phyloP scores from a whole-genome alignment of 2,329 filamentous ascomycete genomes.

The Talaromyces islandicus region DNA sequence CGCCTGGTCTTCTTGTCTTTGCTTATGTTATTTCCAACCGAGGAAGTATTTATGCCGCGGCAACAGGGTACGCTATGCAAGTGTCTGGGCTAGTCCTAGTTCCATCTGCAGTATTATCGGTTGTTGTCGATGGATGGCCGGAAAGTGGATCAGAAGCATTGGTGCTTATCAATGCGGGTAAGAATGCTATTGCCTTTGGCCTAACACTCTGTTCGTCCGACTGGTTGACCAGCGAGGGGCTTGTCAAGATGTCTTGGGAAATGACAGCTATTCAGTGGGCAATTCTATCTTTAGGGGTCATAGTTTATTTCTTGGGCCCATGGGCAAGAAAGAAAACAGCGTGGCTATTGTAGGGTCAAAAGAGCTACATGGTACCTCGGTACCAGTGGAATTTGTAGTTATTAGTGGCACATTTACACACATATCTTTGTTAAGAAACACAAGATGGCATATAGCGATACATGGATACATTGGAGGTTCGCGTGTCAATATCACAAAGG shows the following conservation, averaged over 20 bases:
- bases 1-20: constrained; percentile 27
- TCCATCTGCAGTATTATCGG: background rate
- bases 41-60: constrained; percentile 19
- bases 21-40: constrained; percentile 22
- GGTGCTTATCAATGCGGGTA: constrained; percentile 27
- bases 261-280: constrained; percentile 31
- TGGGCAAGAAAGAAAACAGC: constrained; percentile 12
- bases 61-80: constrained; percentile 24
- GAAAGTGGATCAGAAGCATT: constrained; percentile 25
- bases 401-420: no score
- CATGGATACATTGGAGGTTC: no score
- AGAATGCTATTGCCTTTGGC: constrained; percentile 22
- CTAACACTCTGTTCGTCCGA: constrained; percentile 20
- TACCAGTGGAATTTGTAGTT: background rate
- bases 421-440: no score
- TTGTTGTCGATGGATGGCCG: constrained; percentile 22
- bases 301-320: constrained; percentile 26
- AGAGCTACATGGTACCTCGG: background rate
- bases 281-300: constrained; percentile 22
- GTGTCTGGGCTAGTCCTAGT: constrained; percentile 12
- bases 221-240: constrained; percentile 24
- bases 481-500: no score
- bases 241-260: constrained; percentile 31
- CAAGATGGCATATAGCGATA: no score
- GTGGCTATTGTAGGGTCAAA: background rate